These are phyloP conservation scores for Ophiocordyceps camponoti-saundersi DNA, from an alignment of 2,329 filamentous ascomycete genomes.

Conservation along the genomic window DNA sequence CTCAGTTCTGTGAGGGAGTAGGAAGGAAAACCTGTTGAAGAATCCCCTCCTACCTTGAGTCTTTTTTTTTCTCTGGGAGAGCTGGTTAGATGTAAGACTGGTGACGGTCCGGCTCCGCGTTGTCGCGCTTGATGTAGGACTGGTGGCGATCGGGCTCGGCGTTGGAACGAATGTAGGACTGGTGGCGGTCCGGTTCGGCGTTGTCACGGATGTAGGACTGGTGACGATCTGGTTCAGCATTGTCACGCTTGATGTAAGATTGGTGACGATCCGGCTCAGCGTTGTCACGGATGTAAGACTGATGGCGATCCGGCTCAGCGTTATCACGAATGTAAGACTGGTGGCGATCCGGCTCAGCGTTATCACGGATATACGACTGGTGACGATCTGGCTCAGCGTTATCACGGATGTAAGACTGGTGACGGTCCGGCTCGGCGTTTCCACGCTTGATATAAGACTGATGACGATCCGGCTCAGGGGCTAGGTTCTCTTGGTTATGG, in stretches of 20 bases:
- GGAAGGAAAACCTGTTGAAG: not conserved
- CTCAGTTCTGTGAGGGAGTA: not conserved
- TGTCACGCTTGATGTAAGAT: not conserved
- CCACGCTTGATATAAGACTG: not conserved
- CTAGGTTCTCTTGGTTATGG: not conserved
- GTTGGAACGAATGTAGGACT: not conserved
- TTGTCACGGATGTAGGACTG: slow-evolving; percentile 1
- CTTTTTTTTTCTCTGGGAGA: not conserved
- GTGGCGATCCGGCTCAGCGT: not conserved
- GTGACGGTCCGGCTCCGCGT: not conserved
- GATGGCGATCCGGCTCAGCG: not conserved
- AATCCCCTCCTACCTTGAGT: not conserved
- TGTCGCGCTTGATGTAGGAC: not conserved
- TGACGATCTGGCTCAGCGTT: not conserved
- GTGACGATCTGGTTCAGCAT: slow-evolving; percentile 2
- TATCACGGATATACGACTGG: not conserved
- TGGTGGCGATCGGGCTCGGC: slow-evolving; percentile 1
- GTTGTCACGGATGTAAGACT: not conserved
- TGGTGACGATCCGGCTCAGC: not conserved
- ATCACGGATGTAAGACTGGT: slow-evolving; percentile 1
- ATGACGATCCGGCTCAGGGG: not conserved
- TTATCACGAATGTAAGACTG: not conserved
- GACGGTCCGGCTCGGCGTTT: slow-evolving; percentile 2
- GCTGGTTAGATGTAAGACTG: not conserved
- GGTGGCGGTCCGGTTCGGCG: not conserved